These are phyloP conservation scores for Suillus lakei DNA, from an alignment of 768 basidiomycete genomes.

Conservation along the genomic window DNA sequence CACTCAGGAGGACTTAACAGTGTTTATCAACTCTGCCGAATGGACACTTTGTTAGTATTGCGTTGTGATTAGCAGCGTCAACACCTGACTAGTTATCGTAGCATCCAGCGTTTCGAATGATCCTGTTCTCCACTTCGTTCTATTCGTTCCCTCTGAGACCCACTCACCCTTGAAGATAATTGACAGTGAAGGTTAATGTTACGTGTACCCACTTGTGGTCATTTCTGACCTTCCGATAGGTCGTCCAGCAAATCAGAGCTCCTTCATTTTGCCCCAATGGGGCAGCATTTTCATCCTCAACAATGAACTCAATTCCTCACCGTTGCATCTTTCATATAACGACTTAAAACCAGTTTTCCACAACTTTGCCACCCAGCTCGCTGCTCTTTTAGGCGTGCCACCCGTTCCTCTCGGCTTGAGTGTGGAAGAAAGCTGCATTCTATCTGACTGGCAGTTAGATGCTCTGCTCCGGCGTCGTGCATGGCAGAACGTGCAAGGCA, in stretches of 20 bases:
- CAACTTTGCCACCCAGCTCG: constrained; percentile 73
- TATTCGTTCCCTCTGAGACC: constrained; percentile 80
- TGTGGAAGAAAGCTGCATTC: constrained; percentile 26
- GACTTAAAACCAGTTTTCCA: constrained; percentile 60
- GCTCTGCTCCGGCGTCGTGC: constrained; percentile 73
- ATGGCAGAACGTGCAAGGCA: constrained; percentile 67
- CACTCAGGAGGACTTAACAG: constrained; percentile 81
- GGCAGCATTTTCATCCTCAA: constrained; percentile 87
- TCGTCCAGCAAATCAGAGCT: constrained; percentile 50
- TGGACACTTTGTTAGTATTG: constrained; percentile 83
- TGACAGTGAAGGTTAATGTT: constrained; percentile 50
- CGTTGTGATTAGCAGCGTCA: background rate
- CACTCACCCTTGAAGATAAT: constrained; percentile 75
- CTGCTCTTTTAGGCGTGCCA: constrained; percentile 82
- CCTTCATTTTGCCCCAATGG: constrained; percentile 94
- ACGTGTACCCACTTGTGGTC: constrained; percentile 11
- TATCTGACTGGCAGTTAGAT: constrained; percentile 84
- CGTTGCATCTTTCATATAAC: constrained; percentile 36
- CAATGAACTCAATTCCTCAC: constrained; percentile 39
- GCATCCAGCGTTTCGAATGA: constrained; percentile 93
- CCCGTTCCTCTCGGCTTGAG: constrained; percentile 54
- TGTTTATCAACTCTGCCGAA: constrained; percentile 95
- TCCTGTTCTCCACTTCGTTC: constrained; percentile 89
- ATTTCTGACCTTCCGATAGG: constrained; percentile 41
- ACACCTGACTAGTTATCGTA: constrained; percentile 33